These are phyloP conservation scores for Trametes versicolor DNA, from an alignment of 1,284 basidiomycete genomes.

Conservation along the genomic window DNA sequence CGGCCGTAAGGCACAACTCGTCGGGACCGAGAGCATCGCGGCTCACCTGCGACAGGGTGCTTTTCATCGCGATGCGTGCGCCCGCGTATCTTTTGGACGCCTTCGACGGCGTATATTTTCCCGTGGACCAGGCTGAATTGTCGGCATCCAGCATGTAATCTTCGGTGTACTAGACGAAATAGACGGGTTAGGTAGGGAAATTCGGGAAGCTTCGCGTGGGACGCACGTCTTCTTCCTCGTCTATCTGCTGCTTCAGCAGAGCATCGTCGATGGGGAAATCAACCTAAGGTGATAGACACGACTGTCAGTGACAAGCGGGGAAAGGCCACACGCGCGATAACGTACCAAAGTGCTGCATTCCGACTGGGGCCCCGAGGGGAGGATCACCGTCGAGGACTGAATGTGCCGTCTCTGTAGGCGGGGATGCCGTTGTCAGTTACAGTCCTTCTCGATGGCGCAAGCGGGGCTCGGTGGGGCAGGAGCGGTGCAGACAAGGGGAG, in stretches of 20 bases:
- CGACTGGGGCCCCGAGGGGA: slow-evolving; percentile 39
- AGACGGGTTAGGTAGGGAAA: neutral
- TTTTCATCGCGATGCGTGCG: slow-evolving; percentile 8
- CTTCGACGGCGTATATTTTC: slow-evolving; percentile 19
- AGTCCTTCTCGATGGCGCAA: slow-evolving; percentile 13
- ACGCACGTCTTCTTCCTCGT: slow-evolving; percentile 22
- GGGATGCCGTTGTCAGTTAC: slow-evolving; percentile 19
- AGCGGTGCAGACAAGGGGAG: slow-evolving; percentile 23
- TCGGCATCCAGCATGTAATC: slow-evolving; percentile 38
- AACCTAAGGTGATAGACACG: slow-evolving; percentile 33
- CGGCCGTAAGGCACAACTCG: neutral
- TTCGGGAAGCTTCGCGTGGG: neutral
- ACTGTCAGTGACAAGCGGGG: neutral
- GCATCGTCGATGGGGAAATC: slow-evolving; percentile 37
- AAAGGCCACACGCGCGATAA: neutral
- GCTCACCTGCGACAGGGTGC: slow-evolving; percentile 20
- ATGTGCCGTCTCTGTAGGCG: slow-evolving; percentile 34
- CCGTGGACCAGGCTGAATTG: slow-evolving; percentile 38
- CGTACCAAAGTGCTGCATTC: slow-evolving; percentile 48
- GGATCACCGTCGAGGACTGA: slow-evolving; percentile 29
- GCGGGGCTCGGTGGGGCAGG: slow-evolving; percentile 12
- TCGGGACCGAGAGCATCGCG: neutral
- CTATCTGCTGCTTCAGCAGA: slow-evolving; percentile 17
- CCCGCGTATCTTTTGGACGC: slow-evolving; percentile 19
- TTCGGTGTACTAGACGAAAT: slow-evolving; percentile 21